A percentile compares a stretch with the other conserved stretches of the same genome.
Evolutionary conservation across 495 filamentous ascomycete species (phyloP).

Genomic region (Tuber borchii): DNA sequence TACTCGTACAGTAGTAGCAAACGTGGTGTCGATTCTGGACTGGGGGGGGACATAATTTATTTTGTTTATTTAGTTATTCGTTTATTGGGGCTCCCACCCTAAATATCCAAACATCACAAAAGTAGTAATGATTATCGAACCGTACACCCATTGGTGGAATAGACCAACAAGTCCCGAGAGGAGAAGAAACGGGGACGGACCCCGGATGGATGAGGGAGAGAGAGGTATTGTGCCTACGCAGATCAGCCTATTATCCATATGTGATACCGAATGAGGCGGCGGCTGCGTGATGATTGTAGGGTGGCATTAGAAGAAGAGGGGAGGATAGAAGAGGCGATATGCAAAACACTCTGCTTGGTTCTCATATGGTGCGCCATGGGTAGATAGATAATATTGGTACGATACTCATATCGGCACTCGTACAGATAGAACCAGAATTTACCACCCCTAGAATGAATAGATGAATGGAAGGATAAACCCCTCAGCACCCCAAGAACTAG

Average conservation of each 20-base stretch:
- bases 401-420: neutral
- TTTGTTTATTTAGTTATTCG: neutral
- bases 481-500: neutral
- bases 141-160: neutral
- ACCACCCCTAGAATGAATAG: neutral
- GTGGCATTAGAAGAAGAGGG: neutral
- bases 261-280: neutral
- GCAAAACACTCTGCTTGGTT: neutral
- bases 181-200: neutral
- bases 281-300: neutral
- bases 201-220: neutral
- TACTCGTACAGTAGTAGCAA: neutral
- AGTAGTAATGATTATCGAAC: neutral
- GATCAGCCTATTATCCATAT: neutral
- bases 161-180: neutral
- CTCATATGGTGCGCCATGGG: neutral
- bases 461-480: conserved; percentile 1
- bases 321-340: neutral
- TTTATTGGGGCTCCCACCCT: neutral
- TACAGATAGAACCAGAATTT: neutral
- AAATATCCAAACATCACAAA: neutral
- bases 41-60: neutral
- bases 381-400: neutral
- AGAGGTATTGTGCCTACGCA: neutral
- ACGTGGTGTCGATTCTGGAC: neutral